Evolutionary conservation across 73 alveolate genomes (phyloP).

Genomic region (Blepharisma stoltei): DNA sequence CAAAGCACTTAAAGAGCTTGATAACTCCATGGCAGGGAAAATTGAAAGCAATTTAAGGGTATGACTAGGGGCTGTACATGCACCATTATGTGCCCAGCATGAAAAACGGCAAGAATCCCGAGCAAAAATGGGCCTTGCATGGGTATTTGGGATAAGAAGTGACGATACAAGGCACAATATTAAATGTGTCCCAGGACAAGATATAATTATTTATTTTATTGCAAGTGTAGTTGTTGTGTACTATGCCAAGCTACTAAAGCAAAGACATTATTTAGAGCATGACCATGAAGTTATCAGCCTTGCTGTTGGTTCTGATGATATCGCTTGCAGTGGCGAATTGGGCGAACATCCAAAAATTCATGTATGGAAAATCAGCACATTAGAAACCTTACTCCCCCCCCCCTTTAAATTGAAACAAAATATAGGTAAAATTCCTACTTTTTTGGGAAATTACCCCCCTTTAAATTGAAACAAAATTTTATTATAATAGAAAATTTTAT

Average conservation of each 20-base stretch:
- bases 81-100: constrained; percentile 45
- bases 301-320: constrained; percentile 71
- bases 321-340: constrained; percentile 74
- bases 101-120: constrained; percentile 39
- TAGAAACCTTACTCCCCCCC: too few relatives aligned
- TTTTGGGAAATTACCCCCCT: too few relatives aligned
- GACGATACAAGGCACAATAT: constrained; percentile 53
- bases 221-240: constrained; percentile 82
- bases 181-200: constrained; percentile 47
- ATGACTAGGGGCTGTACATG: constrained; percentile 54
- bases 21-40: constrained; percentile 37
- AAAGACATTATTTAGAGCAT: constrained; percentile 87
- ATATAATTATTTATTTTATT: constrained; percentile 76
- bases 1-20: not conserved
- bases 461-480: too few relatives aligned
- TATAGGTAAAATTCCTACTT: too few relatives aligned
- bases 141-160: constrained; percentile 96
- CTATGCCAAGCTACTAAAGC: constrained; percentile 73
- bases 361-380: constrained; percentile 85
- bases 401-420: too few relatives aligned
- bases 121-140: constrained; percentile 61
- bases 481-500: too few relatives aligned
- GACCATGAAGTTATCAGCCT: constrained; percentile 80
- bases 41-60: constrained; percentile 39
- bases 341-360: constrained; percentile 91